A percentile compares a stretch with the other conserved stretches of the same genome.
phyloP scores from a whole-genome alignment of 192 early-diverging fungal genomes.

The Gonapodya prolifera region DNA sequence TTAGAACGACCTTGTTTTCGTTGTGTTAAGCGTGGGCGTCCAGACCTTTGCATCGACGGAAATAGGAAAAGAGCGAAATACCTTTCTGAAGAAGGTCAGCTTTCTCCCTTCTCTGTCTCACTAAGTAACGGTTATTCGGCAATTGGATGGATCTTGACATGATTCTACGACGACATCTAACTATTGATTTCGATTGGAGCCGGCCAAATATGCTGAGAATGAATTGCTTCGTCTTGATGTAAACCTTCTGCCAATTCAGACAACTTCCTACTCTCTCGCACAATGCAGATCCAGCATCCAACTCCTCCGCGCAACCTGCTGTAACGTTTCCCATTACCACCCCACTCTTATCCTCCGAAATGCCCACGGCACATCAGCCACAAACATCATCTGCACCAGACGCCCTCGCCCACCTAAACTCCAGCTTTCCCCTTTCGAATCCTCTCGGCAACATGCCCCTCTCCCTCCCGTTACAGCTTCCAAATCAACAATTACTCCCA shows the following conservation, averaged over 20 bases:
- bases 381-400: constrained; percentile 1
- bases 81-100: constrained; percentile 48
- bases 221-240: too few relatives aligned
- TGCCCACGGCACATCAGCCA: constrained; percentile 1
- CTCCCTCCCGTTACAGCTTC: background rate
- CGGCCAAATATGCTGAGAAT: too few relatives aligned
- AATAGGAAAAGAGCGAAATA: constrained; percentile 87
- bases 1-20: constrained; percentile 63
- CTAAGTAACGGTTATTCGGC: too few relatives aligned
- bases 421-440: constrained; percentile 4
- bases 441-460: background rate
- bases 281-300: constrained; percentile 6
- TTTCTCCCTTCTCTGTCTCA: background rate
- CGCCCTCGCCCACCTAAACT: background rate
- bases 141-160: background rate
- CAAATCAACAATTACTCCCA: background rate
- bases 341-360: background rate
- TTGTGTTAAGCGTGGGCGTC: constrained; percentile 71
- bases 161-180: background rate
- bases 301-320: constrained; percentile 10
- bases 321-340: background rate
- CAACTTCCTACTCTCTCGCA: too few relatives aligned
- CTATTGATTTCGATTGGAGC: background rate
- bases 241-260: background rate
- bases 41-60: constrained; percentile 65